phyloP scores from a whole-genome alignment of 2,329 filamentous ascomycete genomes.

The Pseudohalonectria lignicola region DNA sequence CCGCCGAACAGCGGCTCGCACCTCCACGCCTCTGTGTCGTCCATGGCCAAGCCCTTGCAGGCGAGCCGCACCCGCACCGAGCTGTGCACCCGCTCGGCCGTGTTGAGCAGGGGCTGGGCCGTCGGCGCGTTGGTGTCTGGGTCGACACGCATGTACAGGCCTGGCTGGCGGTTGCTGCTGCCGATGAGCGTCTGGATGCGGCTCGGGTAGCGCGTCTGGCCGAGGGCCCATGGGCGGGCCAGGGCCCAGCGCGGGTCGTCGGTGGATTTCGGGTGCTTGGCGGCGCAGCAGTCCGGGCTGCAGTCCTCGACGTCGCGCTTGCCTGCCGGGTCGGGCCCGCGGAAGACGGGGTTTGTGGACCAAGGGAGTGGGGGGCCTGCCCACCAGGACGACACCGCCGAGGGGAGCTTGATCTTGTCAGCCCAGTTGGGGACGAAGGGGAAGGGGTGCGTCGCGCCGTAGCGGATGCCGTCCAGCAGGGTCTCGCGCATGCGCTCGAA shows the following conservation, averaged over 20 bases:
- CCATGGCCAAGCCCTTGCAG: slow-evolving; percentile 17
- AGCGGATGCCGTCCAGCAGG: slow-evolving; percentile 17
- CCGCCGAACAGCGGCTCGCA: slow-evolving; percentile 14
- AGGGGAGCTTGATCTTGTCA: background rate
- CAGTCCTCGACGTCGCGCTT: slow-evolving; percentile 14
- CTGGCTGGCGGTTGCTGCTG: slow-evolving; percentile 19
- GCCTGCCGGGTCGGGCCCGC: slow-evolving; percentile 5
- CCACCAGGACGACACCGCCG: background rate
- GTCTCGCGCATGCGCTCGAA: slow-evolving; percentile 24
- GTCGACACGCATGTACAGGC: slow-evolving; percentile 23
- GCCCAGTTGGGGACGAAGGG: slow-evolving; percentile 12
- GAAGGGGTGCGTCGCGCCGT: slow-evolving; percentile 19
- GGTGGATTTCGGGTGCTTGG: slow-evolving; percentile 8
- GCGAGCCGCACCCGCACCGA: slow-evolving; percentile 17
- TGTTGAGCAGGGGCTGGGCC: slow-evolving; percentile 21
- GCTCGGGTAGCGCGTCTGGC: slow-evolving; percentile 15
- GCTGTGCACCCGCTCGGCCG: slow-evolving; percentile 23
- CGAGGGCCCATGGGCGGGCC: slow-evolving; percentile 18
- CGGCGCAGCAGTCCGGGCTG: slow-evolving; percentile 6
- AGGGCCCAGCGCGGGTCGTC: slow-evolving; percentile 11
- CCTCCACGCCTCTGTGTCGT: slow-evolving; percentile 20
- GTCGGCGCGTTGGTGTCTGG: slow-evolving; percentile 24
- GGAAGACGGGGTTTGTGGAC: slow-evolving; percentile 16
- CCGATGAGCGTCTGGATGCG: slow-evolving; percentile 15
- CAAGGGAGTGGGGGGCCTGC: slow-evolving; percentile 8